Evolutionary conservation across 1,284 basidiomycete genomes (phyloP).

Genomic region (Ustilago curta): DNA sequence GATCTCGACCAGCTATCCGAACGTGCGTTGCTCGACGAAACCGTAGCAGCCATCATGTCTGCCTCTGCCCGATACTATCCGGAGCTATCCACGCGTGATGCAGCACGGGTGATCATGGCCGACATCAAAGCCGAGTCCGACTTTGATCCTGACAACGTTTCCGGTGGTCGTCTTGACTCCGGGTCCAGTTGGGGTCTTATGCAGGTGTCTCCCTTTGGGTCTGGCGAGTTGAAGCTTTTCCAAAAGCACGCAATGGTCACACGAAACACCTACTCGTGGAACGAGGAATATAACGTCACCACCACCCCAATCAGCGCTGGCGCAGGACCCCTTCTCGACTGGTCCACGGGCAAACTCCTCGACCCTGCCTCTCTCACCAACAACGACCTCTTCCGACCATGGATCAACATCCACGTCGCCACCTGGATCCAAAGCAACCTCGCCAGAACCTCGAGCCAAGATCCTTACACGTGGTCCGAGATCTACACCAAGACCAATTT

Average conservation of each 20-base stretch:
- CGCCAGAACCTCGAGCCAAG: conserved; percentile 56
- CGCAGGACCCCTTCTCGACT: conserved; percentile 57
- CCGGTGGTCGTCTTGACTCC: conserved; percentile 57
- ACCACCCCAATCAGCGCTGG: conserved; percentile 18
- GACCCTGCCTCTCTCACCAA: conserved; percentile 36
- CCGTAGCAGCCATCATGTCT: conserved; percentile 61
- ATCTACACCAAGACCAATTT: conserved; percentile 34
- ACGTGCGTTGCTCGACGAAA: conserved; percentile 56
- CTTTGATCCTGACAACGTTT: conserved; percentile 45
- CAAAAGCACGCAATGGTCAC: conserved; percentile 45
- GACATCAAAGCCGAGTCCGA: conserved; percentile 68
- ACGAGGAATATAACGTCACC: conserved; percentile 24
- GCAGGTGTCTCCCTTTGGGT: conserved; percentile 60
- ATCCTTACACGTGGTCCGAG: conserved; percentile 58
- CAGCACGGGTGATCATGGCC: conserved; percentile 58
- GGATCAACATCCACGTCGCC: conserved; percentile 67
- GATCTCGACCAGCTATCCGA: conserved; percentile 54
- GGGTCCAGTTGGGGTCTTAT: conserved; percentile 62
- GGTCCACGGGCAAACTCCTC: conserved; percentile 51
- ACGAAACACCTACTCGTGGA: conserved; percentile 56
- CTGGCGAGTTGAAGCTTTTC: conserved; percentile 56
- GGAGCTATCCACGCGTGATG: conserved; percentile 58
- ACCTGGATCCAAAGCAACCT: conserved; percentile 66
- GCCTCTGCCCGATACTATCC: conserved; percentile 66
- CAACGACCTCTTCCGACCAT: conserved; percentile 61